Base-by-base conservation (phyloP, 169 alveolate genomes). In the Plasmodium chabaudi region DNA sequence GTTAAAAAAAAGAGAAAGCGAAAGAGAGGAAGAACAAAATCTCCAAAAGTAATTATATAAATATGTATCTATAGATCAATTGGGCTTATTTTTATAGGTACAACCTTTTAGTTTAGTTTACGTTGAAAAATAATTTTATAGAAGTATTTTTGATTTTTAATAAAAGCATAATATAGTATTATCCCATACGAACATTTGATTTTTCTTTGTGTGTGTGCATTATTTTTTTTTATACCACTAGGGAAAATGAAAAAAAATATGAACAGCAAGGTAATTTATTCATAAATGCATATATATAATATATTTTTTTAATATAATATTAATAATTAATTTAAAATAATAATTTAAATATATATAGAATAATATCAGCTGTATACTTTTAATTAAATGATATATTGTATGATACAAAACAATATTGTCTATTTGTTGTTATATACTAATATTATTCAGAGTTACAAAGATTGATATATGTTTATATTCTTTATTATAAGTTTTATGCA, bases 31-130 rank as follows among this genome's bases (percentile, higher is more conserved):
- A 49, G 88, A 75, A 57, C 63, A 75, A 75, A 75, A 17, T 73
- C 53, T 19, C n/a, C 47, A 63, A 61, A 46, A 74, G 42, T 61
- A 74, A 46, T 46, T 75, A 75, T 42, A 46, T 75, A 15, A 75
- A 61, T 71, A 61, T 39, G 49, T 44, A 17, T 65, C 69, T 46
- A 75, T 61, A 75, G 88, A 75, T 21, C 61, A 75, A 75, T 75
- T 74, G 75, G 47, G 17, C 53, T 19, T n/a, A 44, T 47, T 34
- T 47, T 75, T 61, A 75, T 75, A 75, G 57, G 74, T 49, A 47
- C 44, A 39, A 59, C 51, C 46, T 75, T 75, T 46, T 47, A 15
- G 46, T 46, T 75, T 72, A 39, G 9, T 15, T 27, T 27, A 72
- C 19, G 51, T 21, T 23, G 19, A 23, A 72, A 72, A 72, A 4